Percentiles rank a stretch among this genome's conserved stretches.
These are phyloP conservation scores for Penicillium psychrofluorescens DNA, from an alignment of 495 filamentous ascomycete species.

Conservation along the genomic window DNA sequence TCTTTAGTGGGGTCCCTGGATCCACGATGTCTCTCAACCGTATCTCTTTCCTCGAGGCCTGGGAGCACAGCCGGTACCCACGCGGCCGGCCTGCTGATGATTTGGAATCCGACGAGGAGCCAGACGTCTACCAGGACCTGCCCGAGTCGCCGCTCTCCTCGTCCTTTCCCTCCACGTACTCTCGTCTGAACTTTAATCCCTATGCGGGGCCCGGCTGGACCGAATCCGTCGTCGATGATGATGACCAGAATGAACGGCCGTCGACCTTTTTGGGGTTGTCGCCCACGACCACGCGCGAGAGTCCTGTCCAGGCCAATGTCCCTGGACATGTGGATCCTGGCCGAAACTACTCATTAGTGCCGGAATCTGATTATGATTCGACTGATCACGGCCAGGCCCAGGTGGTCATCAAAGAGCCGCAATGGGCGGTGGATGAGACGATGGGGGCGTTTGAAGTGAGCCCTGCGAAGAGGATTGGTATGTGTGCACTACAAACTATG, in stretches of 20 bases:
- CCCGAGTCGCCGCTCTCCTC: constrained; percentile 30
- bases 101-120: constrained; percentile 20
- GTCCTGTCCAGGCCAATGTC: too few relatives aligned
- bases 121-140: constrained; percentile 24
- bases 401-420: constrained; percentile 4
- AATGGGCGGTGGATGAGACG: constrained; percentile 27
- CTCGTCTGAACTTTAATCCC: constrained; percentile 39
- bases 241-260: constrained; percentile 3
- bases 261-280: constrained; percentile 15
- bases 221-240: constrained; percentile 24
- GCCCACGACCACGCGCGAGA: constrained; percentile 17
- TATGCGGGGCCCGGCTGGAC: constrained; percentile 37
- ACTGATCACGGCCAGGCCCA: too few relatives aligned
- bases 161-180: constrained; percentile 35
- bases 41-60: constrained; percentile 35
- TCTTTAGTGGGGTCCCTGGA: too few relatives aligned
- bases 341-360: too few relatives aligned
- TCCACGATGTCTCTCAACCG: constrained; percentile 25
- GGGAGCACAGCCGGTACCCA: constrained; percentile 23
- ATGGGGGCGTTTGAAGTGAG: constrained; percentile 66
- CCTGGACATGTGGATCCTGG: background rate
- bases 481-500: constrained; percentile 11
- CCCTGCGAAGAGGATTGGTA: constrained; percentile 55
- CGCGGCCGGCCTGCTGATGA: background rate
- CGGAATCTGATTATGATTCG: too few relatives aligned